Percentiles rank a stretch among this genome's conserved stretches.
These are phyloP conservation scores for Exophiala aquamarina DNA, from an alignment of 2,329 filamentous ascomycete genomes.

Conservation along the genomic window DNA sequence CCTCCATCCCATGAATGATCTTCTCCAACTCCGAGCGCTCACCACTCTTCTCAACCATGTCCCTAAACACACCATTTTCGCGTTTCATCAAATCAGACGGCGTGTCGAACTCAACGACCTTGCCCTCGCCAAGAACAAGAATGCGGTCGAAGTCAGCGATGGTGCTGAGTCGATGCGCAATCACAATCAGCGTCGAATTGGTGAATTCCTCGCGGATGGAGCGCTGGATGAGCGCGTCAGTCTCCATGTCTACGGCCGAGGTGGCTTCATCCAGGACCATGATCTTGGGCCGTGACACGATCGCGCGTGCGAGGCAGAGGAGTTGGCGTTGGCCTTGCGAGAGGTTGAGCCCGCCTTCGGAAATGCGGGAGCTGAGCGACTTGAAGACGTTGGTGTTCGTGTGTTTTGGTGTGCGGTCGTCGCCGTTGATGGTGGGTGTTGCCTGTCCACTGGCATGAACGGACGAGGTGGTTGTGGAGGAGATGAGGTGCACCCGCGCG, in stretches of 20 bases:
- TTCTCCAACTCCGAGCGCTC: slow-evolving; percentile 34
- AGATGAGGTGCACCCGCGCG: slow-evolving; percentile 66
- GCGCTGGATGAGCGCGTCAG: slow-evolving; percentile 71
- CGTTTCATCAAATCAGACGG: slow-evolving; percentile 62
- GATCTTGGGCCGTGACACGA: slow-evolving; percentile 70
- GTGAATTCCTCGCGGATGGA: slow-evolving; percentile 71
- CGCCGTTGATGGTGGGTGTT: slow-evolving; percentile 17
- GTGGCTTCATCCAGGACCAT: slow-evolving; percentile 82
- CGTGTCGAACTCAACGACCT: slow-evolving; percentile 64
- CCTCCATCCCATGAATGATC: no score
- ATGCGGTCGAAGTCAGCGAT: slow-evolving; percentile 76
- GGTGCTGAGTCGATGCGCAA: slow-evolving; percentile 73
- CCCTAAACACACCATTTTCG: slow-evolving; percentile 55
- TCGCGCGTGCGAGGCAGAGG: slow-evolving; percentile 71
- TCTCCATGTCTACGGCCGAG: slow-evolving; percentile 74
- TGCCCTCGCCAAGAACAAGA: slow-evolving; percentile 67
- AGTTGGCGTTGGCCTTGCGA: slow-evolving; percentile 76
- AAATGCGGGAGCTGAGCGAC: slow-evolving; percentile 62
- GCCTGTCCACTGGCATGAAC: slow-evolving; percentile 21
- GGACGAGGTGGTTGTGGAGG: slow-evolving; percentile 34
- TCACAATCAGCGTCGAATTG: slow-evolving; percentile 68
- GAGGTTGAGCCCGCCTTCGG: slow-evolving; percentile 71
- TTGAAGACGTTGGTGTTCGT: slow-evolving; percentile 67
- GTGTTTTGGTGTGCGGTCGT: slow-evolving; percentile 31
- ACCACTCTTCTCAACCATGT: slow-evolving; percentile 50